Base-by-base conservation (phyloP, 495 filamentous ascomycete species). In the Astrothelium macrocarpum region DNA sequence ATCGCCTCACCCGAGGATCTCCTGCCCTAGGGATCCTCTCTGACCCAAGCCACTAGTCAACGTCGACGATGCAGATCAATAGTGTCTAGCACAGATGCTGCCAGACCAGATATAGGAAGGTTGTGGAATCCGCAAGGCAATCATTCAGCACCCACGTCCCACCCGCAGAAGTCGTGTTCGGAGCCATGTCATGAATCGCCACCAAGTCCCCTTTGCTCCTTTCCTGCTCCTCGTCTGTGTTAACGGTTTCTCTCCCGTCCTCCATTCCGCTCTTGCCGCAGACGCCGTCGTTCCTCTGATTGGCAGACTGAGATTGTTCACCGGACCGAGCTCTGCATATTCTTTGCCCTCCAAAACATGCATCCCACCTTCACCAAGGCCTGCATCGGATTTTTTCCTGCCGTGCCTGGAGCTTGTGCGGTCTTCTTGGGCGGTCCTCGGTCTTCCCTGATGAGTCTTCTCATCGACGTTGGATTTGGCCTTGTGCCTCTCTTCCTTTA, bases 401-500 rank as follows among this genome's bases (percentile, higher is more conserved):
- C 43, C 49, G 58, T 25, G 29, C 20, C 28, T 60, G 59, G 16
- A 14, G 28, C 18, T 43, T 36, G 32, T 60, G 32, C 59, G 29
- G 12, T 67, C 9, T 64, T 66, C 61, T 66, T 65, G 49, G 62
- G 66, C 32, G 62, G 36, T 58, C 56, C 32, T 59, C 59, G 18
- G 53, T 59, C 63, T 69, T 59, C 14, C 60, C 1, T n/a, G 36
- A 18, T 59, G 34, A 20, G 65, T 63, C 29, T 32, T 4, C 12
- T 23, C 20, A 49, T 68, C 66, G 2, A 53, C 59, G 28, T 60
- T 43, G 2, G 68, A 62, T 34, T 65, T 78, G 72, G 71, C 80
- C 73, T 18, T 78, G 72, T 74, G 68, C 53, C 81, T 82, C 60
- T 76, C 74, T 58, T 80, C 82, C 60, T 82, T 80, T 63, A 59